Evolutionary conservation across 352 stramenopile species (phyloP), one percentile per base, ranked within the genome.

Genomic region (Blastocystis sp.): DNA sequence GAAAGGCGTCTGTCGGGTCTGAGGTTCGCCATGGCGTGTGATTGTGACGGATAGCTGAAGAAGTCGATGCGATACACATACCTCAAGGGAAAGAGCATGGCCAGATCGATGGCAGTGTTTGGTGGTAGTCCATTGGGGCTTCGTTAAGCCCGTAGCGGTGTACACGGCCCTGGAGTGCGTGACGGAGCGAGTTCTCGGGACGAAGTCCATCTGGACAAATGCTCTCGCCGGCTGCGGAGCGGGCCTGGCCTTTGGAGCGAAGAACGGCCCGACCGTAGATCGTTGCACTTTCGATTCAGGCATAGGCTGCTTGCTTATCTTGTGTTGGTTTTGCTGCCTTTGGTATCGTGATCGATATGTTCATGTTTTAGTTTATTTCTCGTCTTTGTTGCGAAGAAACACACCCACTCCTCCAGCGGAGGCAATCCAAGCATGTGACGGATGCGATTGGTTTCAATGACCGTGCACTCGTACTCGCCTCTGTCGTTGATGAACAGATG

Each of bases 281-380:
- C 10, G 3, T 3, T 81, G 28, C 3, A 54, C 17, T 24, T n/a
- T 2, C 10, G 19, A 14, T 48, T n/a, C 42, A 43, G 14, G 0
- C 6, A 0, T 81, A 81, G 71, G 40, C 43, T 28, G 71, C 71
- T 19, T 81, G 71, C n/a, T 66, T 81, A 54, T 66, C 48, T 66
- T 81, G 71, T 64, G 42, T 66, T n/a, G 71, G 71, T 34, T 81
- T 66, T 66, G 71, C 71, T 63, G 48, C 57, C 21, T 81, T 81
- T 81, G 71, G 71, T 54, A 64, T 81, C n/a, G 48, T 81, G 10
- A 81, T 81, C 71, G 71, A 81, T 81, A 81, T 81, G 71, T 81
- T 81, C 66, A 63, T 81, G 17, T 65, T 65, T 43, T 81, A 81
- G 52, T 38, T 79, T n/a, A 66, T 21, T 38, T 43, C 14, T 19